phyloP scores from a whole-genome alignment of 176 grass and related monocot species.

The Urochloa ruziziensis region DNA sequence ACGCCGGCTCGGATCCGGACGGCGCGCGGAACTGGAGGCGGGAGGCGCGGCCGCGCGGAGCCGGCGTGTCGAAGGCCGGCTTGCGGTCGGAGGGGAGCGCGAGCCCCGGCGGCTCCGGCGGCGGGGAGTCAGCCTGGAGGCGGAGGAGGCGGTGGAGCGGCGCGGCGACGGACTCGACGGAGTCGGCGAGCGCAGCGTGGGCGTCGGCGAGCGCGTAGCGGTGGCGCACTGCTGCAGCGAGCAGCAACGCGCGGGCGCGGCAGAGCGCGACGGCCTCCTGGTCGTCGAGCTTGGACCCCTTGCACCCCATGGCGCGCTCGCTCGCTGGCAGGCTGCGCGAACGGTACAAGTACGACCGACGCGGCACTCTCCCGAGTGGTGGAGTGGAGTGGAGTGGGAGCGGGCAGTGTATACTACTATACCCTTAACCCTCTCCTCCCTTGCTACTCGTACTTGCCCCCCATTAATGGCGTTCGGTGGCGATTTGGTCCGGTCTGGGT shows the following conservation, averaged over 20 bases:
- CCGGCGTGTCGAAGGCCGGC: neutral
- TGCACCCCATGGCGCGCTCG: constrained; percentile 95
- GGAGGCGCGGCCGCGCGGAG: neutral
- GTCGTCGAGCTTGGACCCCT: constrained; percentile 76
- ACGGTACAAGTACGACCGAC: neutral
- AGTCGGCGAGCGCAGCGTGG: constrained; percentile 60
- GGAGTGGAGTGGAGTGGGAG: neutral
- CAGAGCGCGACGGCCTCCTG: constrained; percentile 78
- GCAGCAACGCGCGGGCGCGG: constrained; percentile 64
- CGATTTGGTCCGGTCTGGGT: constrained; percentile 30
- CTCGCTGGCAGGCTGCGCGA: no score
- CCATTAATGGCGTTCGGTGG: constrained; percentile 54
- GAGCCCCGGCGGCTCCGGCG: constrained; percentile 14
- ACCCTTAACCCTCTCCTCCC: neutral
- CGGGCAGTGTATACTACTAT: neutral
- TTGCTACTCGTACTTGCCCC: neutral
- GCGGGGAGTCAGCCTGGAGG: no score
- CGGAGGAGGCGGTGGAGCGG: constrained; percentile 62
- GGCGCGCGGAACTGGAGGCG: constrained; percentile 33
- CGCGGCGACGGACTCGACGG: constrained; percentile 52
- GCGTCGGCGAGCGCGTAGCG: constrained; percentile 73
- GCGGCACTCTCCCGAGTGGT: neutral
- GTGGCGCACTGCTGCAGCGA: constrained; percentile 74
- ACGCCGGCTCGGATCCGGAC: constrained; percentile 50
- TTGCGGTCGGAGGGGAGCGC: constrained; percentile 19